Base-by-base conservation (phyloP, 202 grass and related monocot genomes). In the Brachypodium distachyon region DNA sequence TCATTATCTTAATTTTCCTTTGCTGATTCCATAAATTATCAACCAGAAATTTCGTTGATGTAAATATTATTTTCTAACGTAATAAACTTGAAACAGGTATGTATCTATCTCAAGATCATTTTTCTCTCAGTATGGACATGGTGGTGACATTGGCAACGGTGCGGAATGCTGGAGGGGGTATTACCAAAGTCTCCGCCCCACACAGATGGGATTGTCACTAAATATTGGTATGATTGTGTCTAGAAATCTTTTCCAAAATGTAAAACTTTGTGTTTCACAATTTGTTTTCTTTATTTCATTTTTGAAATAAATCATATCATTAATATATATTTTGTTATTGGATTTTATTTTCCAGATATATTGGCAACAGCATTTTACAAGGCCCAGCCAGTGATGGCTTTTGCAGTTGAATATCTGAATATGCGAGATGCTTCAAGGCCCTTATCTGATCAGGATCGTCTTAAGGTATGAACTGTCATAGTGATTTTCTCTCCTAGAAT, bases 101-200 rank as follows among this genome's bases (percentile, higher is more conserved):
- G 59, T 66, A 25, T 54, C 75, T 12, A 51, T 90, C 37, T 86
- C 80, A 46, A 86, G 87, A 68, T 98, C 95, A 6, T 98, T 98
- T 77, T 98, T 90, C 82, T 92, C 91, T 23, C 31, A 68, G 26
- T 17, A 94, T 64, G 76, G 63, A 59, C n/a, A 42, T 43, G 67
- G 78, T 28, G 33, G 33, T 16, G 3, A 46, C 0, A 74, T 98
- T 27, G 91, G 83, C 33, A 76, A 56, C 1, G 95, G 91, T 36
- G 58, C 90, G 1, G 91, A 98, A 68, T 92, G 82, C 72, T 92
- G 95, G 95, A 84, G 84, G 26, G 95, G 91, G 4, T 98, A 76
- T 50, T 98, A 92, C 43, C 95, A 98, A 54, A 98, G 91, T 40
- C 72, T 98, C 12, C 84, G 89, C 12, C 95, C 85, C 18, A 90